Conservation (phyloP, 768 basidiomycete genomes). For the Russula brevipes region DNA sequence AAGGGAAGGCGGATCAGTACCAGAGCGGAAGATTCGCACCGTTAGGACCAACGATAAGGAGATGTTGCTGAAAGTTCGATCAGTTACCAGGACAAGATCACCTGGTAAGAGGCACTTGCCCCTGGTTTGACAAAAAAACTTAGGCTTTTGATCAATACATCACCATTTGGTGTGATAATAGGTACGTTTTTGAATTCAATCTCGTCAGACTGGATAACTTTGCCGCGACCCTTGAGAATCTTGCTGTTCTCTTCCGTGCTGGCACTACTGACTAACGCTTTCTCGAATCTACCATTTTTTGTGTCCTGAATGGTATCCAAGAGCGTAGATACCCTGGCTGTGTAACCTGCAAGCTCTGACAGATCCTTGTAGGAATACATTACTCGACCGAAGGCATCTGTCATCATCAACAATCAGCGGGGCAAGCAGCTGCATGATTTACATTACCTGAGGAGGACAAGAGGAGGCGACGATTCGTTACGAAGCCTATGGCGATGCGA, state of each 20-base stretch:
- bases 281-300: conserved; percentile 78
- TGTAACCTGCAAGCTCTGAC: conserved; percentile 93
- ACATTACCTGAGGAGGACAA: conserved; percentile 73
- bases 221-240: conserved; percentile 71
- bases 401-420: conserved; percentile 13
- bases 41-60: conserved; percentile 92
- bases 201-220: conserved; percentile 78
- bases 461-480: conserved; percentile 89
- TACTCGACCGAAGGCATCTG: conserved; percentile 90
- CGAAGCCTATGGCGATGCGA: conserved; percentile 57
- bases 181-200: conserved; percentile 92
- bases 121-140: conserved; percentile 89
- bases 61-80: conserved; percentile 58
- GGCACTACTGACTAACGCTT: conserved; percentile 75
- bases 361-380: conserved; percentile 99
- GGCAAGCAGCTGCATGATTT: not conserved
- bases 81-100: not conserved
- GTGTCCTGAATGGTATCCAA: conserved; percentile 90
- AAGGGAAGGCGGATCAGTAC: not conserved
- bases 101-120: conserved; percentile 39
- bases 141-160: conserved; percentile 77
- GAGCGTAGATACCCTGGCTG: conserved; percentile 80
- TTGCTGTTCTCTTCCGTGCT: conserved; percentile 65
- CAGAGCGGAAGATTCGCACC: conserved; percentile 40
- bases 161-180: conserved; percentile 94